These are phyloP conservation scores for Berkeleyomyces basicola DNA, from an alignment of 2,329 filamentous ascomycete species.

Conservation along the genomic window DNA sequence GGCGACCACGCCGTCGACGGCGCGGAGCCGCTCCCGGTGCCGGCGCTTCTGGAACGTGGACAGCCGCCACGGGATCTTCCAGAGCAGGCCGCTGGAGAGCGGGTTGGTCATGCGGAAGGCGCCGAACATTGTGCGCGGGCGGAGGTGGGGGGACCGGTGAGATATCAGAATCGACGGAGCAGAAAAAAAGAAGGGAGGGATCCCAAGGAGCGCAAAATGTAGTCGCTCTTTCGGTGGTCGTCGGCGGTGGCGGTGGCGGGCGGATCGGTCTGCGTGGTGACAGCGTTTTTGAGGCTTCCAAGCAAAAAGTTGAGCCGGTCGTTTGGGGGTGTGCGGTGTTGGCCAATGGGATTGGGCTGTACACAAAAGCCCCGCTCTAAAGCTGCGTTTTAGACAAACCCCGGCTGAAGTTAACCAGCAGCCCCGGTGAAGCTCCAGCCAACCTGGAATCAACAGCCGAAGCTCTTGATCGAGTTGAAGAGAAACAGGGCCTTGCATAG, in stretches of 20 bases:
- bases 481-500: too few species aligned
- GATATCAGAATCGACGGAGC: not conserved
- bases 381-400: not conserved
- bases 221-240: slow-evolving; percentile 9
- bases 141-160: not conserved
- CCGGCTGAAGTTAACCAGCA: not conserved
- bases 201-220: not conserved
- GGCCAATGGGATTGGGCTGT: not conserved
- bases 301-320: slow-evolving; percentile 2
- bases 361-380: not conserved
- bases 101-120: slow-evolving; percentile 64
- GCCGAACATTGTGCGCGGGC: slow-evolving; percentile 51
- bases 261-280: not conserved
- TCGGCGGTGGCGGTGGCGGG: not conserved
- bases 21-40: slow-evolving; percentile 65
- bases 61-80: slow-evolving; percentile 96
- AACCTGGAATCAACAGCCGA: not conserved
- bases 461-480: too few species aligned
- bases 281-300: not conserved
- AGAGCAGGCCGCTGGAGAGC: slow-evolving; percentile 66
- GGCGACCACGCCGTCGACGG: slow-evolving; percentile 75
- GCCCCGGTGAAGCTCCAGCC: not conserved
- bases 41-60: slow-evolving; percentile 81
- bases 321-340: not conserved
- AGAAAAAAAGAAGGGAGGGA: not conserved